Evolutionary conservation across 2,329 filamentous ascomycete genomes (phyloP).

Genomic region (Massarina eburnea): DNA sequence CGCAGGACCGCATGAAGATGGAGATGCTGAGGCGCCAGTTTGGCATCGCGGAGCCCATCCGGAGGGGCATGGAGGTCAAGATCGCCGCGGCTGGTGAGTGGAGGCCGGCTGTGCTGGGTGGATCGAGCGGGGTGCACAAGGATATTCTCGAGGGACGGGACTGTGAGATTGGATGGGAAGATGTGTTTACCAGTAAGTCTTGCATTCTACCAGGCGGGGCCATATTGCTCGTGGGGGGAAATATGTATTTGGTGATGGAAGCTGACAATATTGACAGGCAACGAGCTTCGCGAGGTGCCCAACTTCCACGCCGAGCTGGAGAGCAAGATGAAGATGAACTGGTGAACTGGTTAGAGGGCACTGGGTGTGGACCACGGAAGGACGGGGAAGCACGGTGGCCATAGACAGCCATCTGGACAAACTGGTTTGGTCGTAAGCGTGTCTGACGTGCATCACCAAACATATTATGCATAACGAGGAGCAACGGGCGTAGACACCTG

Average conservation of each 20-base stretch:
- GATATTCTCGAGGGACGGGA: slow-evolving; percentile 85
- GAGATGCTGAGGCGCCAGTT: slow-evolving; percentile 82
- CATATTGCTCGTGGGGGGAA: background rate
- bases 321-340: slow-evolving; percentile 80
- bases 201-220: background rate
- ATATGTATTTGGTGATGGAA: background rate
- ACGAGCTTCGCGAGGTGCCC: slow-evolving; percentile 69
- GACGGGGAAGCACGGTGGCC: too few relatives aligned
- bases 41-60: slow-evolving; percentile 89
- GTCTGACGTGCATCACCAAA: background rate
- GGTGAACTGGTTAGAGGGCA: slow-evolving; percentile 30
- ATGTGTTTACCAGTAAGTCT: slow-evolving; percentile 75
- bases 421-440: too few relatives aligned
- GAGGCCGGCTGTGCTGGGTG: slow-evolving; percentile 70
- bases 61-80: slow-evolving; percentile 92
- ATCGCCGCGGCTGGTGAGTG: slow-evolving; percentile 80
- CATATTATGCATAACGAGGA: background rate
- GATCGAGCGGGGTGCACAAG: slow-evolving; percentile 73
- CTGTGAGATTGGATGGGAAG: slow-evolving; percentile 82
- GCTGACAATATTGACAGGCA: slow-evolving; percentile 47
- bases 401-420: too few relatives aligned
- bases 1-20: slow-evolving; percentile 87
- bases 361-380: background rate
- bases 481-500: too few relatives aligned
- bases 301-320: slow-evolving; percentile 94